Evolutionary conservation across 768 basidiomycete genomes (phyloP), one percentile per base, ranked within the genome.

Genomic region (Suillus placidus): DNA sequence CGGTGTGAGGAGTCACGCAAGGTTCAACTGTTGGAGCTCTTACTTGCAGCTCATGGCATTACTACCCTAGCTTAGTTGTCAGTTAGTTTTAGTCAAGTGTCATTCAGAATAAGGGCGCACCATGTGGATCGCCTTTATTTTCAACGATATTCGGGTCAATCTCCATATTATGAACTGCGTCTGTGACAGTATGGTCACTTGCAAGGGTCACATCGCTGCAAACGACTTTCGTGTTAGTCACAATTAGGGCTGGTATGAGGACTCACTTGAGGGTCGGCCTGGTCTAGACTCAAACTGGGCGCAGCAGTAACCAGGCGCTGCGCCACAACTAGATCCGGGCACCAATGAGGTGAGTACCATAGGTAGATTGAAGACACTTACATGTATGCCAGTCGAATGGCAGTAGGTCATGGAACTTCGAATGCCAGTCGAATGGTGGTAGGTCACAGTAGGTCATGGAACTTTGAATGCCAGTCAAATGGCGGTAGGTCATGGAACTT

Each of bases 191-290:
- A 51, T 26, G 10, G 49, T 51, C 23, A 49, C 37, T 38, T 38
- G 37, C 37, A 38, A 38, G 42, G 42, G 42, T 43, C 43, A 45
- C 7, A 45, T 45, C 7, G 43, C 49, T 51, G 49, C 49, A 26
- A 26, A 47, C 20, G 2, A 23, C n/a, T 47, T 47, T 47, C 45
- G 4, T 2, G 45, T 47, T 49, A 49, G 47, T 49, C 47, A 49
- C 47, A 49, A 49, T 49, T 51, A 51, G 49, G 49, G 49, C 49
- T 26, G 14, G 49, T 51, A 51, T 51, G 49, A 49, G 47, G 47
- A 49, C 47, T 49, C 47, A 49, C 47, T 49, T 49, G 47, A 49
- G 47, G 47, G n/a, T n/a, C n/a, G n/a, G n/a, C n/a, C n/a, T n/a
- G n/a, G n/a, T n/a, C n/a, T n/a, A n/a, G n/a, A n/a, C n/a, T n/a